These are phyloP conservation scores for Phytophthora crassamura DNA, from an alignment of 352 stramenopile genomes.

Conservation along the genomic window DNA sequence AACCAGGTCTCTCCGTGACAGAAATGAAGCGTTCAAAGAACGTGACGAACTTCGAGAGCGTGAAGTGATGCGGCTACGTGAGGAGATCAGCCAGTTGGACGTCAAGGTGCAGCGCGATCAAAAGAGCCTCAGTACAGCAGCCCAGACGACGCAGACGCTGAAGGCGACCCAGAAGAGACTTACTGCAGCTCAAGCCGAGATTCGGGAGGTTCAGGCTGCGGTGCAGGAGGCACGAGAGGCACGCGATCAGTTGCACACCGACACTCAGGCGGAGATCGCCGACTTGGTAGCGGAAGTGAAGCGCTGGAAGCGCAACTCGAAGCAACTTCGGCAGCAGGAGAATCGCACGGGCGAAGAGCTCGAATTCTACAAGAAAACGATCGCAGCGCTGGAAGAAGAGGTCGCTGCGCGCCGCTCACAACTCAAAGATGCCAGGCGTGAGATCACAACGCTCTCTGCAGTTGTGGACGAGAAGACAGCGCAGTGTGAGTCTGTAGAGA, in stretches of 20 bases:
- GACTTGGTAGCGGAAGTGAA: conserved; percentile 50
- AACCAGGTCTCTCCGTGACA: conserved; percentile 46
- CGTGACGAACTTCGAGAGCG: conserved; percentile 45
- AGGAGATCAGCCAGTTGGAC: conserved; percentile 46
- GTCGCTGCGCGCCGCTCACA: conserved; percentile 34
- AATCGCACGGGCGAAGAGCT: conserved; percentile 39
- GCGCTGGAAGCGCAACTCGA: conserved; percentile 55
- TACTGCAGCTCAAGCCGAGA: conserved; percentile 36
- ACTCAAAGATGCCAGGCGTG: conserved; percentile 44
- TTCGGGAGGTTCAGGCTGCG: conserved; percentile 42
- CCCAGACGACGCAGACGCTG: conserved; percentile 51
- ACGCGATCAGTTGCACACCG: conserved; percentile 40
- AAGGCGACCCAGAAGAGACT: conserved; percentile 57
- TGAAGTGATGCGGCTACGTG: conserved; percentile 58
- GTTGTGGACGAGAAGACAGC: conserved; percentile 46
- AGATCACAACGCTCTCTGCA: conserved; percentile 36
- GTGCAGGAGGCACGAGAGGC: conserved; percentile 48
- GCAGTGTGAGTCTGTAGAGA: conserved; percentile 50
- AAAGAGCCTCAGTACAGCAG: conserved; percentile 34
- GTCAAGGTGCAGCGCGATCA: conserved; percentile 47
- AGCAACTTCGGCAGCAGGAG: conserved; percentile 53
- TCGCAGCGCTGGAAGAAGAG: conserved; percentile 49
- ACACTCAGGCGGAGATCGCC: conserved; percentile 45
- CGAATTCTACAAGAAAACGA: conserved; percentile 42
- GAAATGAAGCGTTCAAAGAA: conserved; percentile 55